phyloP scores from a whole-genome alignment of 2,329 filamentous ascomycete species.

The Fusarium redolens region DNA sequence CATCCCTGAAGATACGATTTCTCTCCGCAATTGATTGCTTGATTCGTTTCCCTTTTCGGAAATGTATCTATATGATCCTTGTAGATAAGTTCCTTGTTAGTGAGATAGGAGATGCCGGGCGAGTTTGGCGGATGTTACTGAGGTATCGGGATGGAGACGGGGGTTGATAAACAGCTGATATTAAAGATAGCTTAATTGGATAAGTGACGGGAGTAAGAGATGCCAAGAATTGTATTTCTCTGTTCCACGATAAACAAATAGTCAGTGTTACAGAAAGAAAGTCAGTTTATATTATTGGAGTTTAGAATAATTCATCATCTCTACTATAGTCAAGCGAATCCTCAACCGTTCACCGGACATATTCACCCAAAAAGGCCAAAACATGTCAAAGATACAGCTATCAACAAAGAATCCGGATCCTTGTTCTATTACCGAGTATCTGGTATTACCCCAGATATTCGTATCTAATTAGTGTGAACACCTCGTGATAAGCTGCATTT shows the following conservation, averaged over 20 bases:
- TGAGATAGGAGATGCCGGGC: background rate
- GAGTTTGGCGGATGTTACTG: background rate
- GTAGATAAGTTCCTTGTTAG: slow-evolving; percentile 17
- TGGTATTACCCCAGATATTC: slow-evolving; percentile 1
- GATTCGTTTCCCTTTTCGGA: slow-evolving; percentile 19
- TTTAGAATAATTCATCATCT: background rate
- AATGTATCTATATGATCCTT: slow-evolving; percentile 11
- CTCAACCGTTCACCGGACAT: background rate
- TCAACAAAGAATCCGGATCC: background rate
- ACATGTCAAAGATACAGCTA: background rate
- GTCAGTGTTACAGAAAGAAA: background rate
- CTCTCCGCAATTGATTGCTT: slow-evolving; percentile 6
- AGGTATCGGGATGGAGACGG: background rate
- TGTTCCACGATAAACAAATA: background rate
- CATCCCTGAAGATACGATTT: background rate
- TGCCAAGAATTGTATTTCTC: background rate
- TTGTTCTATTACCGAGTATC: slow-evolving; percentile 7
- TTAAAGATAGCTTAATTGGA: background rate
- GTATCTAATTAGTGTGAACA: background rate
- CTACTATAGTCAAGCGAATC: background rate
- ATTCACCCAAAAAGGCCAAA: background rate
- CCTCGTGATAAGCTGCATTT: slow-evolving; percentile 10
- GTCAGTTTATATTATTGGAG: background rate
- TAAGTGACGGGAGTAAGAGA: background rate
- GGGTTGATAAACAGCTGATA: background rate